Base-by-base conservation (phyloP, 768 basidiomycete genomes). In the Russula abietina region DNA sequence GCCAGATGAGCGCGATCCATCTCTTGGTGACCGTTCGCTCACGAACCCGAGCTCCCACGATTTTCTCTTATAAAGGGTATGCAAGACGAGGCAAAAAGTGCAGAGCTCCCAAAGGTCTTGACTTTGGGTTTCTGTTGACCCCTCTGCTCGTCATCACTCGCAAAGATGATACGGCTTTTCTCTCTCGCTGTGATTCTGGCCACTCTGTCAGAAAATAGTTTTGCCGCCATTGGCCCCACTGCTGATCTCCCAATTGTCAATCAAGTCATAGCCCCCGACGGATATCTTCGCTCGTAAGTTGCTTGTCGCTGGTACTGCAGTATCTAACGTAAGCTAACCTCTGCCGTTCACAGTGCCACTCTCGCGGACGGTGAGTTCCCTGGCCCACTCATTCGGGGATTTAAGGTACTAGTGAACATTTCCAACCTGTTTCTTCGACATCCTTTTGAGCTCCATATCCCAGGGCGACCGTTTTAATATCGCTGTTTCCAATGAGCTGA, bases 401-500 rank as follows among this genome's bases (percentile, higher is more conserved):
- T 73, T 19, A 84, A 52, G 49, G 55, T 61, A n/a, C n/a, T n/a
- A 49, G 52, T 16, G 4, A 53, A 41, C 28, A 1, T 32, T 14
- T 30, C 28, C 14, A n/a, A 39, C 5, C 2, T 1, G 22, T 28
- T 26, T 3, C 24, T 28, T 19, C 8, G 14, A 3, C 17, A 5
- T 26, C n/a, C 19, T 16, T 32, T 19, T 3, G 19, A 58, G 82
- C 72, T 71, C 68, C 45, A 14, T 38, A 24, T 9, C 7, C 19
- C 19, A 71, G 73, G 78, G 77, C 2, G 71, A 76, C 49, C 55
- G 59, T 26, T 76, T 81, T 59, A 56, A 57, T 17, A 67, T 84
- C 36, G 78, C 80, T 33, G 80, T 84, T 30, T 61, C 73, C 9
- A 77, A 84, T 60, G 16, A 62, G 14, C 70, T 84, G 41, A 73